Base-by-base conservation (phyloP, 2,329 filamentous ascomycete genomes). In the Fusarium subtropicale region DNA sequence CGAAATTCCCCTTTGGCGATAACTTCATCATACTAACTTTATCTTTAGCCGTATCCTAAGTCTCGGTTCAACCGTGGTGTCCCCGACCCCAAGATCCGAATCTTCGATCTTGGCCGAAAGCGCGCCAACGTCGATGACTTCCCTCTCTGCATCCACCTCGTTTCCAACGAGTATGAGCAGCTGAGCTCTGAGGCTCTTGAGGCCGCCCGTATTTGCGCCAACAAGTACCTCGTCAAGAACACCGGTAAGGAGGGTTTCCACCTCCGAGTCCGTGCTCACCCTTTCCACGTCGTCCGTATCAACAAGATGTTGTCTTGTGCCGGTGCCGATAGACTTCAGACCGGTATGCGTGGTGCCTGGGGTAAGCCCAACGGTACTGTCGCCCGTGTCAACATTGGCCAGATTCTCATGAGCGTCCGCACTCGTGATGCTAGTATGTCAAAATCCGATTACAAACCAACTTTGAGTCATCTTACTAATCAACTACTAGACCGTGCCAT, bases 251-350 rank as follows among this genome's bases (percentile, higher is more conserved):
- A 92, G 80, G 83, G 84, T 80, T 92, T 92, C 88, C 90, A 92
- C 82, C 85, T 92, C 76, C 89, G 90, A 78, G 87, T 92, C 81
- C 90, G 96, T 82, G 94, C 94, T 81, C 96, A 99, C 90, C 96
- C 96, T 76, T 99, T 93, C 93, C 96, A 99, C 90, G 96, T 99
- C 86, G 92, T 99, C 89, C 96, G 96, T 87, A 99, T 99, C 94
- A 99, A 99, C 94, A 99, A 99, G 92, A 99, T 99, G 96, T 95
- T 99, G 93, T 98, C 96, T 82, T 99, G 96, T 86, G 96, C 96
- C 81, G 96, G 96, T 90, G 96, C 96, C 91, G 96, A 99, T 98
- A 94, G 96, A 92, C 89, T 99, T 85, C 96, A 99, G 87, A 99
- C 96, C 78, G 96, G 96, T 89, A 99, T 99, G 96, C 95, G 96